Conservation (phyloP, 768 basidiomycete genomes). For the Grammothele lineata region DNA sequence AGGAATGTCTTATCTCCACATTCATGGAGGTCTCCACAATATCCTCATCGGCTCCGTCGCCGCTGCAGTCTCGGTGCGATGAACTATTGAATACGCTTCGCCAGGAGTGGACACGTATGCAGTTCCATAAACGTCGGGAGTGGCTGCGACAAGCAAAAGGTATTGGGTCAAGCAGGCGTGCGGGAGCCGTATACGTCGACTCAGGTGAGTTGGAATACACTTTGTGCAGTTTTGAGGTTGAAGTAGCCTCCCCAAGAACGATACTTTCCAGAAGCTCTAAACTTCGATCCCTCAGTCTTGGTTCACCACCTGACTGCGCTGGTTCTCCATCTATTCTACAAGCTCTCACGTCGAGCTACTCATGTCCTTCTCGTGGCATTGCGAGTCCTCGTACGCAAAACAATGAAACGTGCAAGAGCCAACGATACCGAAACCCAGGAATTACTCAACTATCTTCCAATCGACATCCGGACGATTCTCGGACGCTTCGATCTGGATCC, state of each 20-base stretch:
- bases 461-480: slow-evolving; percentile 3
- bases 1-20: no score
- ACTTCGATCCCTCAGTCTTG: neutral
- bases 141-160: neutral
- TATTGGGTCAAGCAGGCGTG: no score
- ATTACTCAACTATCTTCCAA: neutral
- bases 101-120: no score
- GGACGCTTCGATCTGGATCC: neutral
- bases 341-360: neutral
- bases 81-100: no score
- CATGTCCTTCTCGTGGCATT: neutral
- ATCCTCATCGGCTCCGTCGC: no score
- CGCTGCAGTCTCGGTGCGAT: no score
- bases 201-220: neutral
- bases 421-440: neutral
- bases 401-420: slow-evolving; percentile 3
- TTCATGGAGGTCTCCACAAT: no score
- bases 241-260: no score
- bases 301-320: neutral
- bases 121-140: neutral
- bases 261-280: neutral
- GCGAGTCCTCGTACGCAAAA: neutral
- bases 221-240: neutral
- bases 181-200: neutral
- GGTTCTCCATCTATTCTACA: neutral